Evolutionary conservation across 257 asterid species (phyloP).

Genomic region (Fraxinus pennsylvanica): DNA sequence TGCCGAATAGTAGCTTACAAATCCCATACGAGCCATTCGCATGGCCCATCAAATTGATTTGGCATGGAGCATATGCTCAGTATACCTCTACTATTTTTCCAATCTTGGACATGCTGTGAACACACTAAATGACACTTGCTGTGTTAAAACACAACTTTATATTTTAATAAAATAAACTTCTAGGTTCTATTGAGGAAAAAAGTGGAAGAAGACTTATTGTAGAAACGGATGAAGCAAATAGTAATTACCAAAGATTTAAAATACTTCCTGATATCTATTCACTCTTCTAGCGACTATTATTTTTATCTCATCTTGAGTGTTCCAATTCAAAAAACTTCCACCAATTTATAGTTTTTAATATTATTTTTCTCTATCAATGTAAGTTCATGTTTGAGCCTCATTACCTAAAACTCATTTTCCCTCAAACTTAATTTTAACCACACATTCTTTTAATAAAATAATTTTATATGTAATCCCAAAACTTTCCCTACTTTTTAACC

Average conservation of each 20-base stretch:
- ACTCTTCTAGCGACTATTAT: background rate
- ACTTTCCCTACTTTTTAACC: background rate
- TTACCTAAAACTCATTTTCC: no score
- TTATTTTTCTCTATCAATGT: no score
- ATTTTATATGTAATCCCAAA: background rate
- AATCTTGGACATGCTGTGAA: background rate
- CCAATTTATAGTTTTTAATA: background rate
- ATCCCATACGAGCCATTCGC: no score
- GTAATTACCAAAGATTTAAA: background rate
- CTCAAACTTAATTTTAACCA: no score
- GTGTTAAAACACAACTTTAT: background rate
- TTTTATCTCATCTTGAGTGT: background rate
- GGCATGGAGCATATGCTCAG: no score
- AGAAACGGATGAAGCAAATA: background rate
- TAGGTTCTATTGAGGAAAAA: background rate
- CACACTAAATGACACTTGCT: background rate
- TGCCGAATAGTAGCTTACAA: no score
- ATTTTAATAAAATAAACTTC: no score
- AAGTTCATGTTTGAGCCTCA: no score
- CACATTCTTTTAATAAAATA: no score
- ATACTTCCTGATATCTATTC: background rate
- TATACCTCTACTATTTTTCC: background rate
- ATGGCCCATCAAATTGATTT: no score
- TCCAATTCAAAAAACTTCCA: background rate
- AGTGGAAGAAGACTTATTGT: background rate